Evolutionary conservation across 495 filamentous ascomycete genomes (phyloP), one percentile per base, ranked within the genome.

Genomic region (Xylaria cubensis): DNA sequence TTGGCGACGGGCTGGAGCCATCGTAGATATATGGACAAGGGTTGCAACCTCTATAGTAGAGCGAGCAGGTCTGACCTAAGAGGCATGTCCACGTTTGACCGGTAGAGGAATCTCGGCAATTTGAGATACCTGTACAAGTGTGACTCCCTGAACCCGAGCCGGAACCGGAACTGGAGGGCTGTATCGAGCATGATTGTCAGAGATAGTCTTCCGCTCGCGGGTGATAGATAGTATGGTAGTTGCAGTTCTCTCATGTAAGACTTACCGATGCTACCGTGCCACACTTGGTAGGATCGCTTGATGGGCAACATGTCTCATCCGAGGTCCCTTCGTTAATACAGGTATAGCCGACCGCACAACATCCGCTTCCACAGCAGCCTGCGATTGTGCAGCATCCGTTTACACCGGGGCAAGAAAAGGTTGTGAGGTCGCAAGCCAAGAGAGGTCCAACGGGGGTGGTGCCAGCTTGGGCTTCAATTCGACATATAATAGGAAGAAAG

Each of bases 241-340:
- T 39, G 10, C 24, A 19, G 9, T 44, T 39, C 34, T 41, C 0
- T 12, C 36, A 3, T 21, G 10, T 0, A 9, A 13, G 4, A 21
- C 59, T 63, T 42, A 63, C 59, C n/a, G 59, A 41, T 44, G 59
- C 36, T 24, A 39, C 36, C 21, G 59, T 63, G 21, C 59, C 59
- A 44, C 59, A 63, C 39, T 63, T 44, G 59, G 32, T 63, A 13
- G 59, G 59, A 26, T 63, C 59, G 9, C 59, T 63, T 63, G 59
- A 8, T 1, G 59, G 59, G 39, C 59, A 63, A 42, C 59, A 63
- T 41, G 59, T 42, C 39, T 63, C 59, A 0, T 63, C 36, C n/a
- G 59, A 63, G 42, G 59, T 63, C n/a, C 59, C 59, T 44, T 63
- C 59, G 15, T 63, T 63, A 39, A 63, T 63, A 44, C 59, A 63